phyloP scores from a whole-genome alignment of 73 alveolate genomes.

The Paramecium caudatum region DNA sequence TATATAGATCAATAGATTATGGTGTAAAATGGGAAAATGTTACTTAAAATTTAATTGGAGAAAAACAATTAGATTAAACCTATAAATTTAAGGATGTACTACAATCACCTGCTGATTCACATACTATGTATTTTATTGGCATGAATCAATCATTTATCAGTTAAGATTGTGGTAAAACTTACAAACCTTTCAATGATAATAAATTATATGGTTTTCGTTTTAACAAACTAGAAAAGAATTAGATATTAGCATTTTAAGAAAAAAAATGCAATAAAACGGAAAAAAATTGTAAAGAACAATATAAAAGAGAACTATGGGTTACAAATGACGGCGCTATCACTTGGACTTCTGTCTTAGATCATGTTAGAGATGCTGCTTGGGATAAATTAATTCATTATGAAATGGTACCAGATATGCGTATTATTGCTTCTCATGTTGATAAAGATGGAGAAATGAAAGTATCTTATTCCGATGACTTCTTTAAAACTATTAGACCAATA shows the following conservation, averaged over 20 bases:
- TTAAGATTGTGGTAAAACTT: slow-evolving; percentile 54
- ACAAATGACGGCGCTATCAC: slow-evolving; percentile 29
- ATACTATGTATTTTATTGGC: slow-evolving; percentile 41
- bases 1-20: slow-evolving; percentile 40
- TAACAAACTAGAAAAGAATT: slow-evolving; percentile 31
- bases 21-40: slow-evolving; percentile 64
- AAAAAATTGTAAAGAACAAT: slow-evolving; percentile 48
- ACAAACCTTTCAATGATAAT: slow-evolving; percentile 44
- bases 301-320: slow-evolving; percentile 36
- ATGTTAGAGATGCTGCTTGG: slow-evolving; percentile 72
- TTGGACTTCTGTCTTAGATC: slow-evolving; percentile 28
- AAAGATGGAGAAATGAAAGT: slow-evolving; percentile 28
- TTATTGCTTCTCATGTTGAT: slow-evolving; percentile 39
- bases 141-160: slow-evolving; percentile 11
- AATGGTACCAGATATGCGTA: slow-evolving; percentile 66
- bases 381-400: slow-evolving; percentile 68
- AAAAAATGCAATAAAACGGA: slow-evolving; percentile 31
- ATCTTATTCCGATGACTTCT: slow-evolving; percentile 64
- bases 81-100: slow-evolving; percentile 55
- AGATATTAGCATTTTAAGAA: slow-evolving; percentile 61
- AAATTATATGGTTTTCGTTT: slow-evolving; percentile 30
- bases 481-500: slow-evolving; percentile 19
- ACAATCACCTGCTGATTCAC: slow-evolving; percentile 55
- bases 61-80: neutral
- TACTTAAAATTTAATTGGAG: neutral